phyloP scores from a whole-genome alignment of 371 early-diverging fungal genomes.

The Smittium culicis region DNA sequence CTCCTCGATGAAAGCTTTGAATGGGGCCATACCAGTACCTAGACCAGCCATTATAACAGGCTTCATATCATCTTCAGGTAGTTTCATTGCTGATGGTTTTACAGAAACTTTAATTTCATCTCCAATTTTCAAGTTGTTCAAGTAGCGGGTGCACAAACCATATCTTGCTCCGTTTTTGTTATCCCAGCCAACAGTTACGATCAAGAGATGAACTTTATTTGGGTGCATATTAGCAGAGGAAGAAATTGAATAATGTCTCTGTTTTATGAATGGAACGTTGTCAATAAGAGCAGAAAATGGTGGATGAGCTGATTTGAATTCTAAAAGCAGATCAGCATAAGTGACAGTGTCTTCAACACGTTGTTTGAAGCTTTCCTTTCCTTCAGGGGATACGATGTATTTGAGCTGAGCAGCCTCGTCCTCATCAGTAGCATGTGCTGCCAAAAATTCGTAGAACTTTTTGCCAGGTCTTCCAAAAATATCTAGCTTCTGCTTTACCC shows the following conservation, averaged over 20 bases:
- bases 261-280: constrained; percentile 71
- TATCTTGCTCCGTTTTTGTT: constrained; percentile 46
- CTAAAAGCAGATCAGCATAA: constrained; percentile 70
- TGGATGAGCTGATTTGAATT: constrained; percentile 72
- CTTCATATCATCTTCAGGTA: constrained; percentile 61
- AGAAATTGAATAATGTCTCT: constrained; percentile 90
- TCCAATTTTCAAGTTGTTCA: constrained; percentile 51
- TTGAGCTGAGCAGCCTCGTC: constrained; percentile 56
- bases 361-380: constrained; percentile 61
- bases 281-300: constrained; percentile 50
- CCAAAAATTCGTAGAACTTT: constrained; percentile 72
- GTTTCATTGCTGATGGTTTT: constrained; percentile 90
- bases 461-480: constrained; percentile 88
- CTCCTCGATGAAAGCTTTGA: constrained; percentile 91
- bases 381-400: constrained; percentile 55
- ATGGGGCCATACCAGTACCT: constrained; percentile 95
- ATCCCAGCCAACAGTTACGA: constrained; percentile 81
- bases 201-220: constrained; percentile 71
- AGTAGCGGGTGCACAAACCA: constrained; percentile 85
- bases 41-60: constrained; percentile 93
- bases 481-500: constrained; percentile 69
- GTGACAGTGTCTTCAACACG: constrained; percentile 70
- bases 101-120: constrained; percentile 65
- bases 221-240: constrained; percentile 75
- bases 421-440: constrained; percentile 51